Evolutionary conservation across 805 yeast genomes (phyloP).

Genomic region (Zygoascus flipseniorum): DNA sequence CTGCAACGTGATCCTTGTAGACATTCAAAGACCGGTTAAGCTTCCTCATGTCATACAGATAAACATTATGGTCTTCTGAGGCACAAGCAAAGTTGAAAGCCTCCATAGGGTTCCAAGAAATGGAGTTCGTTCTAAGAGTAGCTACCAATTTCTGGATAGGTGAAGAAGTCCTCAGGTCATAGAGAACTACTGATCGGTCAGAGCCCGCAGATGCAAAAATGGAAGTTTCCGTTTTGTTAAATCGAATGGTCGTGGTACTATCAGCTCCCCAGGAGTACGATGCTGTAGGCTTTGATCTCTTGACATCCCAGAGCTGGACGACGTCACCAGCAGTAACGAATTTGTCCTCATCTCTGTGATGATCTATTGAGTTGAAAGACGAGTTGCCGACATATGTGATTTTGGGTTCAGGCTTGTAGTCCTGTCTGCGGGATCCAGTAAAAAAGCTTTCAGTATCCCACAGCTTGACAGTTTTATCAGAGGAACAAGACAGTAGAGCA

Average conservation of each 20-base stretch:
- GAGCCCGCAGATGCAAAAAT: conserved; percentile 83
- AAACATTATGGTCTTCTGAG: conserved; percentile 89
- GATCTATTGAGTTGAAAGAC: conserved; percentile 79
- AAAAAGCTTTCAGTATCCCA: conserved; percentile 60
- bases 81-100: conserved; percentile 90
- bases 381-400: conserved; percentile 80
- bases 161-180: conserved; percentile 82
- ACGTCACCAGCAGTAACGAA: conserved; percentile 91
- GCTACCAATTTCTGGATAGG: conserved; percentile 90
- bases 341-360: conserved; percentile 59
- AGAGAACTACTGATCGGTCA: conserved; percentile 83
- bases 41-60: conserved; percentile 94
- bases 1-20: conserved; percentile 91
- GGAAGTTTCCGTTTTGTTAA: conserved; percentile 85
- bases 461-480: conserved; percentile 78
- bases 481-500: conserved; percentile 74
- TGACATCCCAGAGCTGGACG: conserved; percentile 87
- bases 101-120: conserved; percentile 97
- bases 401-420: conserved; percentile 42
- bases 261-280: conserved; percentile 96
- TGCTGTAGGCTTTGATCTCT: conserved; percentile 66
- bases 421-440: conserved; percentile 11
- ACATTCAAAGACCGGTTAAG: conserved; percentile 74
- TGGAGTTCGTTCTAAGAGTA: conserved; percentile 70
- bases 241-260: conserved; percentile 70